Base-by-base conservation (phyloP, 2,329 filamentous ascomycete genomes). In the Beauveria sp. region DNA sequence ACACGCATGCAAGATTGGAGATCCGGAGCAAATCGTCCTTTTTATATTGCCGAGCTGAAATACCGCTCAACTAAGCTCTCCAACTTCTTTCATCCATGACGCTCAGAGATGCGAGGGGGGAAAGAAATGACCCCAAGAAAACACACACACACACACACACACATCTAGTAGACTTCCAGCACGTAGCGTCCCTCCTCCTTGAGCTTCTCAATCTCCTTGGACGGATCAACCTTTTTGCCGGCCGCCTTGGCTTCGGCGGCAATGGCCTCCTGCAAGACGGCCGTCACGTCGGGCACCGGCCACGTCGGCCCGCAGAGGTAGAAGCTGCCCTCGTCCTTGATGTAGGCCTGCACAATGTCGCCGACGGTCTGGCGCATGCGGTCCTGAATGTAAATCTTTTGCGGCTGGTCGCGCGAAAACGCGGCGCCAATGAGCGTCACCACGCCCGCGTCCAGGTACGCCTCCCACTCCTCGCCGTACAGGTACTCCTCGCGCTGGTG, bases 361-460 rank as follows among this genome's bases (percentile, higher is more conserved):
- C 80, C 78, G 63, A 98, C 78, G 0, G 88, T 91, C 83, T 98
- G 83, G 62, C 95, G 83, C 95, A 99, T 99, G 67, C 93, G 86
- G 74, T 99, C 95, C 80, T 99, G 95, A 72, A 99, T 99, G 78
- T 99, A 99, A 67, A 99, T 96, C 87, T 99, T 99, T 80, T 97
- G 83, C 18, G 91, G 89, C 83, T 99, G 95, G 73, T 99, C 95
- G 73, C 95, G 89, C 63, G 91, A 96, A 82, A 99, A 99, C 49
- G 95, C 95, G 57, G 91, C 87, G 58, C 95, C 95, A 56, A 99
- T 85, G 48, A 96, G 84, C 0, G 95, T 99, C 73, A 99, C 93
- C 69, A 99, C 91, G 57, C 95, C 95, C 0, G 95, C 92, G 64
- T 93, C 93, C 72, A 95, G 86, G 77, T 99, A 99, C 0, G 95